Percentiles rank a stretch among this genome's conserved stretches.
phyloP scores from a whole-genome alignment of 768 basidiomycete genomes.

The Mycena galopus region DNA sequence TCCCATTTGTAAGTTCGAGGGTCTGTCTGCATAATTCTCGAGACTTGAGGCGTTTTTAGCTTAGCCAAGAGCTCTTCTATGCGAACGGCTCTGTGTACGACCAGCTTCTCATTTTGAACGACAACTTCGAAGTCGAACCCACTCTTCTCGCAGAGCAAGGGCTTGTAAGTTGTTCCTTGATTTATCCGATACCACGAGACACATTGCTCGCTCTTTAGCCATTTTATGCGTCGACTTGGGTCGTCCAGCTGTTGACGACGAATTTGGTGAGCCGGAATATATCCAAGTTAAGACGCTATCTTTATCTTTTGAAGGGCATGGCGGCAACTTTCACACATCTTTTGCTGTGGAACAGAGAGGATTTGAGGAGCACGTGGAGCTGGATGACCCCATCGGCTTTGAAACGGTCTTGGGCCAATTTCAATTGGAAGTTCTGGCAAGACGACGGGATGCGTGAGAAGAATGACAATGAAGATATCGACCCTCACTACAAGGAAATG shows the following conservation, averaged over 20 bases:
- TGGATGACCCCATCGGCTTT: slow-evolving; percentile 57
- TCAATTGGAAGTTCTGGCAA: slow-evolving; percentile 59
- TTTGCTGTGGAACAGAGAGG: slow-evolving; percentile 59
- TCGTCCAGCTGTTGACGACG: slow-evolving; percentile 56
- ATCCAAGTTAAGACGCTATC: background rate
- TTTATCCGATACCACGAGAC: background rate
- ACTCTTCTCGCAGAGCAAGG: slow-evolving; percentile 56
- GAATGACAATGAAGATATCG: slow-evolving; percentile 50
- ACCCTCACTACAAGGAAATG: slow-evolving; percentile 67
- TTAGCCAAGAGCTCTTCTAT: slow-evolving; percentile 65
- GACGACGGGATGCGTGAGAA: slow-evolving; percentile 54
- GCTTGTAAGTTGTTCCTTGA: slow-evolving; percentile 42
- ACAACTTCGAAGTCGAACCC: slow-evolving; percentile 58
- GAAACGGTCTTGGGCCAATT: slow-evolving; percentile 47
- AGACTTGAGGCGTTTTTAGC: slow-evolving; percentile 49
- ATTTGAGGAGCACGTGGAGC: slow-evolving; percentile 57
- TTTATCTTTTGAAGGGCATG: slow-evolving; percentile 46
- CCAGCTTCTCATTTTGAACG: slow-evolving; percentile 61
- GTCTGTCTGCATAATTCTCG: slow-evolving; percentile 31
- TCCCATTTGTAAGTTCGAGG: slow-evolving; percentile 43
- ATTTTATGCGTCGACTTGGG: slow-evolving; percentile 64
- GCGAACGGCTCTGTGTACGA: slow-evolving; percentile 62
- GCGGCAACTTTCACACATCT: slow-evolving; percentile 63
- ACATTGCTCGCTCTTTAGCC: slow-evolving; percentile 42
- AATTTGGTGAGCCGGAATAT: slow-evolving; percentile 47